These are phyloP conservation scores for Penicillium manginii DNA, from an alignment of 495 filamentous ascomycete species.

Conservation along the genomic window DNA sequence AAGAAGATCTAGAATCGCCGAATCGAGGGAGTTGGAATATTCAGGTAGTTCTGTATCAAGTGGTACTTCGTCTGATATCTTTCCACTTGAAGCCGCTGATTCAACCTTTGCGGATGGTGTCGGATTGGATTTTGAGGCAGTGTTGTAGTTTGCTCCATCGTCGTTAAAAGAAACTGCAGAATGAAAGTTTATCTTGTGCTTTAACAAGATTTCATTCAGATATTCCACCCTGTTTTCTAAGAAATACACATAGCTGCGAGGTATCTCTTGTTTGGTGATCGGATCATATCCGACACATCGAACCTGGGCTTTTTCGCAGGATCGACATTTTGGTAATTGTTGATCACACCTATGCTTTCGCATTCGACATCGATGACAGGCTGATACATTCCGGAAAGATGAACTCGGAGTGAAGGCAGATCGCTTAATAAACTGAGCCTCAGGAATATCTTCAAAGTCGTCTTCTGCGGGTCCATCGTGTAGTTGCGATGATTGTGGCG, in stretches of 20 bases:
- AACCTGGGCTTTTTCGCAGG: slow-evolving; percentile 83
- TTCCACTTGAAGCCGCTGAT: neutral
- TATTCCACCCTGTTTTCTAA: slow-evolving; percentile 82
- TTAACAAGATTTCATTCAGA: slow-evolving; percentile 70
- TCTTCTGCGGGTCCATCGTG: neutral
- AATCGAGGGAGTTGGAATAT: neutral
- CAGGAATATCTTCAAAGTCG: neutral
- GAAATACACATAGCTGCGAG: slow-evolving; percentile 91
- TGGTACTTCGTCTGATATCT: neutral
- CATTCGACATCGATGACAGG: slow-evolving; percentile 87
- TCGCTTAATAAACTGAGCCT: neutral
- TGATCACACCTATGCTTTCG: slow-evolving; percentile 95
- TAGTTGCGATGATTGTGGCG: neutral
- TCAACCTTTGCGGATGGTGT: neutral
- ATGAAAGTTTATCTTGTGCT: slow-evolving; percentile 69
- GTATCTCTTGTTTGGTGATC: slow-evolving; percentile 90
- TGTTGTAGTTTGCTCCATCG: neutral
- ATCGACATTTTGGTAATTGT: slow-evolving; percentile 80
- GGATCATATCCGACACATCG: slow-evolving; percentile 93
- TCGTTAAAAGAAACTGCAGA: slow-evolving; percentile 68
- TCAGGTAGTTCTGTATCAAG: neutral
- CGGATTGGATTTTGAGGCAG: neutral
- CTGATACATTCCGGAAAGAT: slow-evolving; percentile 88
- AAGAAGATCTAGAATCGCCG: neutral
- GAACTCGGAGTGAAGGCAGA: slow-evolving; percentile 26